Conservation (phyloP, 306 rosid genomes). For the Sicyos baderoa region DNA sequence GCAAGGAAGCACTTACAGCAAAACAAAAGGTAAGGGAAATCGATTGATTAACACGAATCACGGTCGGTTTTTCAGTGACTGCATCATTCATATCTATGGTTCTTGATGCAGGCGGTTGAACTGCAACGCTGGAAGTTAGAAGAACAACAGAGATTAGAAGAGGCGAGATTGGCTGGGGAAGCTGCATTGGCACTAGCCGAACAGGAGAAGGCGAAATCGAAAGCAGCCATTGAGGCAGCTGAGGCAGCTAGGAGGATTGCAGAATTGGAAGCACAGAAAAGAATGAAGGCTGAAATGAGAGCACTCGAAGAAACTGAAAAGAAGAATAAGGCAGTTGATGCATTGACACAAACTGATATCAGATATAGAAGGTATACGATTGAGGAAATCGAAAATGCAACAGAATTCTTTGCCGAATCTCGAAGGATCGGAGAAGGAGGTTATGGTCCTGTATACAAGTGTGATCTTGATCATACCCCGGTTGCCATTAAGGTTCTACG, state of each 20-base stretch:
- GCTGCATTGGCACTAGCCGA: conserved; percentile 67
- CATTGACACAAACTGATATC: conserved; percentile 38
- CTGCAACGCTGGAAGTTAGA: conserved; percentile 82
- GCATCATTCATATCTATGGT: conserved; percentile 11
- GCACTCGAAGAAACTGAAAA: conserved; percentile 64
- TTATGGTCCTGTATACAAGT: conserved; percentile 79
- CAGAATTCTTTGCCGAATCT: conserved; percentile 50
- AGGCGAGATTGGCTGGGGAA: conserved; percentile 70
- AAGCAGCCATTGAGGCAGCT: conserved; percentile 88
- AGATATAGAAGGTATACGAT: conserved; percentile 75
- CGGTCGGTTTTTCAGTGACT: background rate
- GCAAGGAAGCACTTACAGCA: conserved; percentile 90
- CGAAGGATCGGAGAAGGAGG: conserved; percentile 94
- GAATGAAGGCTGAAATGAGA: conserved; percentile 70
- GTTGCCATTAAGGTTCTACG: conserved; percentile 92
- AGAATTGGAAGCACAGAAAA: conserved; percentile 71
- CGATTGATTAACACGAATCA: background rate
- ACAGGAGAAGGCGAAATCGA: conserved; percentile 71
- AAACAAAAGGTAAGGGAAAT: conserved; percentile 53
- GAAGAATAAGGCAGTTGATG: conserved; percentile 47
- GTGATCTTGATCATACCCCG: conserved; percentile 68
- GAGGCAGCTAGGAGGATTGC: conserved; percentile 80
- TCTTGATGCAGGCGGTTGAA: conserved; percentile 53
- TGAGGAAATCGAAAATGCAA: conserved; percentile 79
- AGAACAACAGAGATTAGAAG: conserved; percentile 68